These are phyloP conservation scores for Carex littledalei DNA, from an alignment of 176 grass and related monocot genomes.

Conservation along the genomic window DNA sequence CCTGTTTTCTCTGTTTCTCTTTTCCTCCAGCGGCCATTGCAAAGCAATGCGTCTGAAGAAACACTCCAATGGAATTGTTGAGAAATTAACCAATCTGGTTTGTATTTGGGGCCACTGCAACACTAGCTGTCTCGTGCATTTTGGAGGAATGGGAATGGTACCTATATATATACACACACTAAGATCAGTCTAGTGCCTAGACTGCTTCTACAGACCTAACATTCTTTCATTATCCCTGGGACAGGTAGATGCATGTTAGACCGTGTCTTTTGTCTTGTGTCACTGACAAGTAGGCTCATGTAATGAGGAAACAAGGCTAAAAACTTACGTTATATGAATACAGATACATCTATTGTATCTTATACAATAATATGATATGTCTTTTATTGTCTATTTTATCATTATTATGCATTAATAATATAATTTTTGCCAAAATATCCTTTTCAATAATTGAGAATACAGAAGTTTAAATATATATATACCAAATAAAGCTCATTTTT, in stretches of 20 bases:
- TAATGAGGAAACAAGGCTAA: neutral
- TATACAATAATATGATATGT: neutral
- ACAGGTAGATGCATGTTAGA: neutral
- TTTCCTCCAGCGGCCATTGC: neutral
- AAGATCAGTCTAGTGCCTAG: neutral
- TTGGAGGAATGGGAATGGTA: conserved; percentile 25
- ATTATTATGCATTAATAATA: neutral
- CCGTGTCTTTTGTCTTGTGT: neutral
- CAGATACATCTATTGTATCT: neutral
- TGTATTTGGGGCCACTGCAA: conserved; percentile 14
- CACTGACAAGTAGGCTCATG: neutral
- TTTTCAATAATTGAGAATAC: neutral
- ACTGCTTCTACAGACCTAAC: neutral
- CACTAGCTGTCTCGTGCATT: neutral
- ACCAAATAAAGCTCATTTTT: too few species aligned
- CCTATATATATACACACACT: conserved; percentile 8
- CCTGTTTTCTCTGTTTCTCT: conserved; percentile 29
- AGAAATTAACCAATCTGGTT: conserved; percentile 21
- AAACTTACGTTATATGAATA: neutral
- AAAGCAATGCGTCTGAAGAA: neutral
- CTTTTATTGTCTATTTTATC: too few species aligned
- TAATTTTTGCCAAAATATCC: neutral
- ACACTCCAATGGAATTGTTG: conserved; percentile 24
- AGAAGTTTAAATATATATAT: neutral
- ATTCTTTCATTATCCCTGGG: conserved; percentile 13